Percentiles rank a stretch among this genome's conserved stretches.
phyloP scores from a whole-genome alignment of 2,329 filamentous ascomycete genomes.

The Hawksworthiomyces lignivorus region DNA sequence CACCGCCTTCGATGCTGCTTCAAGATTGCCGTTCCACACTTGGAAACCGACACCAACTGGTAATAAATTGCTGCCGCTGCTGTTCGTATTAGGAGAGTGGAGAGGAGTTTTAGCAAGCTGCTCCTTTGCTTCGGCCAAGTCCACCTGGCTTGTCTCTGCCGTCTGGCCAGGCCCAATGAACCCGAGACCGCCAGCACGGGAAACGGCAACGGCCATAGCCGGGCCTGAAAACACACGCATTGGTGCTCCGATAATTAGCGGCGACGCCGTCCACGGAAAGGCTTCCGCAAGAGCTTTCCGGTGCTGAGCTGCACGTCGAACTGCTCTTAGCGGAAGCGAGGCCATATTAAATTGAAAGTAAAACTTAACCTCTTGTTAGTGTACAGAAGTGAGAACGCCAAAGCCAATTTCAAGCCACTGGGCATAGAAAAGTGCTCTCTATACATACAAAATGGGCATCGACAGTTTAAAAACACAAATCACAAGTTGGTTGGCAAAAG shows the following conservation, averaged over 20 bases:
- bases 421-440: too few species aligned
- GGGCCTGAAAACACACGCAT: constrained; percentile 31
- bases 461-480: too few species aligned
- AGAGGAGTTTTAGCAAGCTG: constrained; percentile 15
- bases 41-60: constrained; percentile 57
- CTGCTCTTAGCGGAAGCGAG: constrained; percentile 6
- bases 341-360: neutral
- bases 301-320: constrained; percentile 7
- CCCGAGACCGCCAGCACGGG: constrained; percentile 32
- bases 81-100: constrained; percentile 23
- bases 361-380: too few species aligned
- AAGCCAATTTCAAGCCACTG: too few species aligned
- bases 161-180: constrained; percentile 17
- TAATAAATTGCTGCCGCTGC: constrained; percentile 19
- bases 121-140: neutral
- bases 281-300: constrained; percentile 9
- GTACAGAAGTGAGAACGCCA: too few species aligned
- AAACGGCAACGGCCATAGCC: constrained; percentile 30
- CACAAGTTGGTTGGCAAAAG: too few species aligned
- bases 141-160: constrained; percentile 8
- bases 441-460: too few species aligned
- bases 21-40: constrained; percentile 39
- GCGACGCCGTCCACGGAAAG: constrained; percentile 29
- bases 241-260: constrained; percentile 33
- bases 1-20: constrained; percentile 40